Percentiles rank a stretch among this genome's conserved stretches.
Evolutionary conservation across 352 stramenopile species (phyloP).

Genomic region (Globisporangium spinosum): DNA sequence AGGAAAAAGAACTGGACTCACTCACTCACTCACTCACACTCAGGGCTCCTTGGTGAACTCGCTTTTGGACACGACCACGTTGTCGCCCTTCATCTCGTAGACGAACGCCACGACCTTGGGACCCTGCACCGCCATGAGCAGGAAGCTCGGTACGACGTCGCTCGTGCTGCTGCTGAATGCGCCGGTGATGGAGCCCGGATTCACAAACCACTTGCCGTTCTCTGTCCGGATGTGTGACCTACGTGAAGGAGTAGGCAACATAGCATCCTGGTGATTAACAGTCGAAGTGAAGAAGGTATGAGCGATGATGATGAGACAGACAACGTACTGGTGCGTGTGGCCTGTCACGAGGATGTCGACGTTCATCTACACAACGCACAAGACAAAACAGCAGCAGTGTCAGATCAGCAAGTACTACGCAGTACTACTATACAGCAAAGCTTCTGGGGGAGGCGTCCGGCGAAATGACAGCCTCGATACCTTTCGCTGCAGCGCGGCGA

Average conservation of each 20-base stretch:
- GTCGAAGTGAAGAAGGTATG: background rate
- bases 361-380: constrained; percentile 73
- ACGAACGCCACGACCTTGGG: constrained; percentile 96
- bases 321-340: constrained; percentile 91
- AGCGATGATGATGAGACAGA: background rate
- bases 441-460: background rate
- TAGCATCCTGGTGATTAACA: background rate
- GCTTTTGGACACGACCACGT: constrained; percentile 87
- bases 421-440: no score
- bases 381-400: background rate
- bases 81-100: constrained; percentile 89
- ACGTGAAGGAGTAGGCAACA: background rate
- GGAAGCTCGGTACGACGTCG: constrained; percentile 93
- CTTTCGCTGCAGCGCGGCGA: constrained; percentile 89
- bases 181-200: constrained; percentile 96
- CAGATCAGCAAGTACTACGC: background rate
- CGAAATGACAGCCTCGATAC: constrained; percentile 18
- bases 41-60: constrained; percentile 80
- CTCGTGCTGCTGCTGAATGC: constrained; percentile 85
- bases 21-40: background rate
- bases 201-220: constrained; percentile 96
- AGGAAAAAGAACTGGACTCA: no score
- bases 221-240: constrained; percentile 89
- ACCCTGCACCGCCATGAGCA: constrained; percentile 97
- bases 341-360: constrained; percentile 97